phyloP scores from a whole-genome alignment of 495 filamentous ascomycete species.

The Talaromyces adpressus region DNA sequence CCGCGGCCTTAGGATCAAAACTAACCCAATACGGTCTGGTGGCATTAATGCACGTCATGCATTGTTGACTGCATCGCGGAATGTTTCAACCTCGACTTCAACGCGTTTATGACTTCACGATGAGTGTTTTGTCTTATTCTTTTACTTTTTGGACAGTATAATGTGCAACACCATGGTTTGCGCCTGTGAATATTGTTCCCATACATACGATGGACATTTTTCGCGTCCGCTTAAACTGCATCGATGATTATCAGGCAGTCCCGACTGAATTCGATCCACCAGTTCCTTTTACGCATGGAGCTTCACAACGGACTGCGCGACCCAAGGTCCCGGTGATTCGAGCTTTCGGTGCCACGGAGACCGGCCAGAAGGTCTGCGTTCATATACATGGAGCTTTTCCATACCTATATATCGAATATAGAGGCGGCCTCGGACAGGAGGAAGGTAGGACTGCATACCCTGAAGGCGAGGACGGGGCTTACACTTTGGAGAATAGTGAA shows the following conservation, averaged over 20 bases:
- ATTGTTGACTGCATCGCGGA: not conserved
- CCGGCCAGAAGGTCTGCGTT: slow-evolving; percentile 92
- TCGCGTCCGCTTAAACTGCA: slow-evolving; percentile 84
- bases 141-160: not conserved
- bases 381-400: slow-evolving; percentile 96
- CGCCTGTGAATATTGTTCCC: not conserved
- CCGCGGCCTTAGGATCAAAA: not conserved
- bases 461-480: not conserved
- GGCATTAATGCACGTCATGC: slow-evolving; percentile 12
- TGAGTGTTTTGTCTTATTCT: not conserved
- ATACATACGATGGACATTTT: slow-evolving; percentile 54
- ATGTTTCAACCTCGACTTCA: not conserved
- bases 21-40: not conserved
- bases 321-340: slow-evolving; percentile 81
- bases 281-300: slow-evolving; percentile 50
- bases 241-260: slow-evolving; percentile 81
- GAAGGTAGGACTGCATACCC: slow-evolving; percentile 44
- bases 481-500: slow-evolving; percentile 42
- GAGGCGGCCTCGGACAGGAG: slow-evolving; percentile 56
- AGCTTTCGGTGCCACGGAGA: slow-evolving; percentile 89
- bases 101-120: not conserved
- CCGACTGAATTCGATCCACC: slow-evolving; percentile 78
- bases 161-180: slow-evolving; percentile 5
- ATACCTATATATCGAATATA: slow-evolving; percentile 87
- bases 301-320: slow-evolving; percentile 39